A percentile compares a stretch with the other conserved stretches of the same genome.
Evolutionary conservation across 179 eudicot species (phyloP).

Genomic region (Amaranthus tricolor): DNA sequence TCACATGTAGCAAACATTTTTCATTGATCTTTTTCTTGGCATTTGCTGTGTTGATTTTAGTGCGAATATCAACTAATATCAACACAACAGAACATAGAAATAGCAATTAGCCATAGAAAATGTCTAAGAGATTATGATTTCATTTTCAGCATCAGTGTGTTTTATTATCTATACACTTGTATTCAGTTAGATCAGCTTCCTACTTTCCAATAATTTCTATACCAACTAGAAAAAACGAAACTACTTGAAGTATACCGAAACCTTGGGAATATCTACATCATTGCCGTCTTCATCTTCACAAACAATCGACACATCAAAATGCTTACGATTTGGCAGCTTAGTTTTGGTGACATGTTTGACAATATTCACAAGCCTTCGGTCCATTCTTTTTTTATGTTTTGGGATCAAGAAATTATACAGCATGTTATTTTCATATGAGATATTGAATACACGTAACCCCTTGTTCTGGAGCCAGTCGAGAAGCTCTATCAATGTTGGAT

Average conservation of each 20-base stretch:
- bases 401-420: slow-evolving; percentile 75
- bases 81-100: no score
- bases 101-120: not conserved
- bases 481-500: slow-evolving; percentile 52
- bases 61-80: no score
- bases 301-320: slow-evolving; percentile 77
- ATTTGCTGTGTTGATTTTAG: no score
- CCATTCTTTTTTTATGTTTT: slow-evolving; percentile 68
- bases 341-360: slow-evolving; percentile 69
- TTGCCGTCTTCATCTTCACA: slow-evolving; percentile 79
- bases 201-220: not conserved
- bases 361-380: slow-evolving; percentile 65
- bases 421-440: slow-evolving; percentile 64
- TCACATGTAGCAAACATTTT: no score
- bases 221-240: not conserved
- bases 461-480: slow-evolving; percentile 58
- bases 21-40: no score
- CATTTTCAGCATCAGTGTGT: not conserved
- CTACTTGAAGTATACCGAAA: slow-evolving; percentile 51
- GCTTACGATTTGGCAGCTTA: slow-evolving; percentile 67
- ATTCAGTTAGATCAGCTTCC: slow-evolving; percentile 16
- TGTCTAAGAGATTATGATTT: slow-evolving; percentile 9
- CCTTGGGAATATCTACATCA: slow-evolving; percentile 77
- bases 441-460: slow-evolving; percentile 57
- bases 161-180: not conserved